phyloP scores from a whole-genome alignment of 176 grass and related monocot species.

The Neostapfia colusana region DNA sequence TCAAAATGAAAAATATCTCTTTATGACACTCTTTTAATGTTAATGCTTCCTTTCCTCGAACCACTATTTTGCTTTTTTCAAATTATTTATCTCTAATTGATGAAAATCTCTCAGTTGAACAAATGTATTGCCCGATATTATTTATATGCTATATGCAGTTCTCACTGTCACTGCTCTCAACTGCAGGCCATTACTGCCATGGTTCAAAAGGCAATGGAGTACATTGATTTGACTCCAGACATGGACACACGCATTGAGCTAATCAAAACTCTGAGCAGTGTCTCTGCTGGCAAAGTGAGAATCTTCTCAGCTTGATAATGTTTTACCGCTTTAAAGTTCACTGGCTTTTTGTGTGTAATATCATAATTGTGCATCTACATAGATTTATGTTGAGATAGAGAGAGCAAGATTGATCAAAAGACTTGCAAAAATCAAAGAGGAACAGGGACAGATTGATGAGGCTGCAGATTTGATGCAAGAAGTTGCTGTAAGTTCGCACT shows the following conservation, averaged over 20 bases:
- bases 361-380: slow-evolving; percentile 13
- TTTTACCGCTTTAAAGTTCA: neutral
- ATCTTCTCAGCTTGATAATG: slow-evolving; percentile 7
- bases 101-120: neutral
- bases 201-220: slow-evolving; percentile 94
- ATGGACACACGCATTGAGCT: slow-evolving; percentile 79
- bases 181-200: slow-evolving; percentile 84
- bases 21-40: neutral
- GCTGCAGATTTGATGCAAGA: slow-evolving; percentile 99
- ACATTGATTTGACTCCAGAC: slow-evolving; percentile 89
- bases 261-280: slow-evolving; percentile 87
- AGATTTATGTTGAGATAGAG: slow-evolving; percentile 99
- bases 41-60: neutral
- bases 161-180: neutral
- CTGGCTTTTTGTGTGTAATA: slow-evolving; percentile 12
- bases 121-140: slow-evolving; percentile 5
- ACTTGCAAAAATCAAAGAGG: slow-evolving; percentile 95
- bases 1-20: neutral
- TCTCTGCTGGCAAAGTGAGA: slow-evolving; percentile 91
- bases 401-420: slow-evolving; percentile 93
- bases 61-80: neutral
- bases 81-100: neutral
- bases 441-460: slow-evolving; percentile 76
- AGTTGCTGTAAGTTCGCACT: slow-evolving; percentile 82
- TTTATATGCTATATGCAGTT: neutral